Base-by-base conservation (phyloP, 2,329 filamentous ascomycete species). In the Aureobasidium sp. region DNA sequence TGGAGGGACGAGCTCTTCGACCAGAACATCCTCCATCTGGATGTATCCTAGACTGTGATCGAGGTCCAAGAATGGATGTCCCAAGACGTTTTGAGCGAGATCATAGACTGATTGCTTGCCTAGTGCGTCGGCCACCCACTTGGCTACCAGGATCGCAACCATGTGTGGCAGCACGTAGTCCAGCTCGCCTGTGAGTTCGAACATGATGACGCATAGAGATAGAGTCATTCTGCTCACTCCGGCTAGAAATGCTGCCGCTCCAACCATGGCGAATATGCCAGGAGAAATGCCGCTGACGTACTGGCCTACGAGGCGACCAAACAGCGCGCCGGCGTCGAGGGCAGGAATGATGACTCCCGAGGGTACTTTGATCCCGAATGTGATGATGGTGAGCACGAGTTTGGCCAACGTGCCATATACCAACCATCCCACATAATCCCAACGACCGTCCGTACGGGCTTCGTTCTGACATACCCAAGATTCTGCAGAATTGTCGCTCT, bases 191-290 rank as follows among this genome's bases (percentile, higher is more conserved):
- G 82, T 85, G 8, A 85, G 75, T 68, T 83, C 82, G 69, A 85
- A 84, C 82, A 85, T 84, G 70, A 85, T 83, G 42, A 85, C 83
- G 9, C 79, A 79, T 7, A 85, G 74, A 2, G 78, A 81, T 11
- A 84, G 79, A 0, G 82, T 84, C 82, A 84, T 84, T 41, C 83
- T 74, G 12, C 78, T 80, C 1, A 85, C 81, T 6, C 83, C 83
- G 0, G 82, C 82, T 0, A 85, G 77, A 67, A 85, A 85, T 0
- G 82, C 82, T 3, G 80, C 81, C 0, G 82, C 79, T 1, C 82
- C 83, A 11, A 85, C 82, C 80, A 85, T 83, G 61, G 83, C 83
- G 69, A 84, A 84, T 58, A 85, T 83, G 2, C 83, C 82, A 0
- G 83, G 82, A 1, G 80, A 81, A 8, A 70, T 69, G 0, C 71